Evolutionary conservation across 1,139 yeast genomes (phyloP).

Genomic region (Taphrina communis): DNA sequence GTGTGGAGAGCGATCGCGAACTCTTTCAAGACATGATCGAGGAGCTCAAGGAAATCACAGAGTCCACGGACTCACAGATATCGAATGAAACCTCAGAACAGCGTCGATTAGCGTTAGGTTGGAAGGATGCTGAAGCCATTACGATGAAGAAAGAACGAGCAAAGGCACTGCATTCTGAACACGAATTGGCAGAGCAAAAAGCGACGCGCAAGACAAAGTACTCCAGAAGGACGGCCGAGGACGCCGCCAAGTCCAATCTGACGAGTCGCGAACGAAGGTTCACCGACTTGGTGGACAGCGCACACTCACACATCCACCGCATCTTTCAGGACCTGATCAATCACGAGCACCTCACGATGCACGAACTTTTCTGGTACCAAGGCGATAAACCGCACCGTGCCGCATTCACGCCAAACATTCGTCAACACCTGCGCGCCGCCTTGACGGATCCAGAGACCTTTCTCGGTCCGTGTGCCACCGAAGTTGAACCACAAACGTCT

Average conservation of each 20-base stretch:
- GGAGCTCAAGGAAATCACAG: not conserved
- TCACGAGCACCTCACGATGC: slow-evolving; percentile 36
- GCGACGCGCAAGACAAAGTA: slow-evolving; percentile 8
- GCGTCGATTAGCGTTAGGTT: slow-evolving; percentile 11
- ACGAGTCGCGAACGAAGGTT: not conserved
- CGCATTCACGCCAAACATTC: slow-evolving; percentile 19
- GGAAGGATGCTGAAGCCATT: slow-evolving; percentile 10
- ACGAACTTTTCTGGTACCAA: slow-evolving; percentile 34
- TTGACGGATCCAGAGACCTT: slow-evolving; percentile 15
- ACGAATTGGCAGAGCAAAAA: slow-evolving; percentile 3
- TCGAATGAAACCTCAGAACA: not conserved
- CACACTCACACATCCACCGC: slow-evolving; percentile 10
- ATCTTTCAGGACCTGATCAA: slow-evolving; percentile 20
- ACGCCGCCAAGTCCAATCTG: slow-evolving; percentile 1
- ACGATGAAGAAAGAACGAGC: not conserved
- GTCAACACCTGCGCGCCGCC: slow-evolving; percentile 28
- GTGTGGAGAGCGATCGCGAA: not conserved
- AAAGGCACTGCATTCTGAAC: slow-evolving; percentile 15
- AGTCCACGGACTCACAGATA: not conserved
- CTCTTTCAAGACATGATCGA: not conserved
- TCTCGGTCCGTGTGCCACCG: slow-evolving; percentile 14
- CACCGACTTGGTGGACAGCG: slow-evolving; percentile 16
- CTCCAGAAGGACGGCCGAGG: slow-evolving; percentile 10
- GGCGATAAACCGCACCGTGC: slow-evolving; percentile 15
- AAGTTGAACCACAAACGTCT: slow-evolving; percentile 39